Base-by-base conservation (phyloP, 2,329 filamentous ascomycete genomes). In the Thelonectria blattea region DNA sequence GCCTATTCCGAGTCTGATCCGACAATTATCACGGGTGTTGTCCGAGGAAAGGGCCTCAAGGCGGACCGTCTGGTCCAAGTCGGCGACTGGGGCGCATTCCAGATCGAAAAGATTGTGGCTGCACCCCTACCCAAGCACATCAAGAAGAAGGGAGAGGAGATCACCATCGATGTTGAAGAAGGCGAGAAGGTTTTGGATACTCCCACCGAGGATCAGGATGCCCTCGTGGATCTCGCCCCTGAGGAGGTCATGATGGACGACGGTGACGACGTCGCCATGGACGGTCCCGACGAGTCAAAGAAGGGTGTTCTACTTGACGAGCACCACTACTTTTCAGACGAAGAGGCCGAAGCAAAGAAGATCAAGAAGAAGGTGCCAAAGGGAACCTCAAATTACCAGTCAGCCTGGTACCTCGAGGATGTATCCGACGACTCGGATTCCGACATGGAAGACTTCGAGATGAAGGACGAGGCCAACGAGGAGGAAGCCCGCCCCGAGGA, bases 291-390 rank as follows among this genome's bases (percentile, higher is more conserved):
- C 2, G 79, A 81, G 2, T 81, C 83, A 45, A 88, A 89, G 72
- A 96, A 94, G 78, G 95, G 94, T 65, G 95, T 99, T 1, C 80
- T 99, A 42, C 83, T 99, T 10, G 95, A 99, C 68, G 94, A 98
- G 67, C 94, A 99, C 75, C 94, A 98, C 74, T 99, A 99, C 76
- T 99, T 98, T 73, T 93, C 93, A 0, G 94, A 98, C 45, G 92
- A 83, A 6, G 82, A 84, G 43, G 81, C 87, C 54, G 72, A 76
- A 48, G 71, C 71, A 17, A 69, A 58, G 17, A 77, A 83, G 37
- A 78, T 80, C 32, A 91, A 91, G 7, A 95, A 89, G 77, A 87
- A 87, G 63, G 78, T 99, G 20, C 95, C 95, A 1, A 91, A 89
- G 76, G 95, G 95, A 64, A 99, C 95, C 2, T 98, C 95, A 41